Base-by-base conservation (phyloP, 192 early-diverging fungal species). In the Coemansia sp. region DNA sequence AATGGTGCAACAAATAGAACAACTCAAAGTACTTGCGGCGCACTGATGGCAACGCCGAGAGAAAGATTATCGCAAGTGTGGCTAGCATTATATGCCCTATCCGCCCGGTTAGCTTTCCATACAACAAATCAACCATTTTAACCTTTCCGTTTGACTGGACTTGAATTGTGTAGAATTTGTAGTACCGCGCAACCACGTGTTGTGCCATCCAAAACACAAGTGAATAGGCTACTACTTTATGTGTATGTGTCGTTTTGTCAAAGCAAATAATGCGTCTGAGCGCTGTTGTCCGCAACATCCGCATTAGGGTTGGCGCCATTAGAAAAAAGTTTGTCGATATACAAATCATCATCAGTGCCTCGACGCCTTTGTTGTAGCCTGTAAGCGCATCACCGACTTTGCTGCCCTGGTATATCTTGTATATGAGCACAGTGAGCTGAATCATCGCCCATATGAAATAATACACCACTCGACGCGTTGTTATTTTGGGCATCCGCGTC, bases 1-100 rank as follows among this genome's bases (percentile, higher is more conserved):
- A 76, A 64, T 93, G 90, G 67, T 94, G 91, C 15, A 87, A 79
- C 67, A 90, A 86, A 81, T 90, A 93, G 70, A 94, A 94, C 20
- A 86, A 77, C 79, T 94, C 91, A 56, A 72, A 78, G 25, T 61
- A 24, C 58, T 51, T 64, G 46, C 74, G 73, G 9, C 82, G 64
- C 28, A 83, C 70, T 1, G 34, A 48, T 0, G 82, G 70, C 23
- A 73, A 28, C 0, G 77, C 58, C 3, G 64, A 21, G 4, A 49
- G 52, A 24, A 67, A 31, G 49, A 77, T 67, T 4, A 69, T 18
- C 3, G 48, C 15, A 5, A 80, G 8, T 1, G 61, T 4, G 4
- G 17, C 15, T 0, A 76, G 10, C 56, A 80, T 61, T n/a, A 37
- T 15, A 61, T 92, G 88, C 3, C 92, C 92, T 3, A 89, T 88